Conservation (phyloP, 805 yeast species). For the Sugiyamaella marilandica region DNA sequence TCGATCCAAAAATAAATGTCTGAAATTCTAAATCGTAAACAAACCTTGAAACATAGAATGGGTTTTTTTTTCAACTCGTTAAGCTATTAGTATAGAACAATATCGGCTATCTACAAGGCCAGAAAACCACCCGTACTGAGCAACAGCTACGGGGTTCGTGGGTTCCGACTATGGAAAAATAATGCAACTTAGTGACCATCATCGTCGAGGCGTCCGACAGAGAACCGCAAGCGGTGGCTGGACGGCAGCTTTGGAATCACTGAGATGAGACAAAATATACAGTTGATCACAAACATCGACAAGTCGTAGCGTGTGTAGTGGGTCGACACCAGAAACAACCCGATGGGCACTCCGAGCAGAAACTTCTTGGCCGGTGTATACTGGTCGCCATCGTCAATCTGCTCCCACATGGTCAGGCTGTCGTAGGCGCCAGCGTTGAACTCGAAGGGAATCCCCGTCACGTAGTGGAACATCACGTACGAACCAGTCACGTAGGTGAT, state of each 20-base stretch:
- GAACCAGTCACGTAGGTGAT: slow-evolving; percentile 86
- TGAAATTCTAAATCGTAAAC: too few species aligned
- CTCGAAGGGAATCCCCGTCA: slow-evolving; percentile 96
- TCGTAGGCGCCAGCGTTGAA: slow-evolving; percentile 96
- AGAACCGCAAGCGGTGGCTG: slow-evolving; percentile 32
- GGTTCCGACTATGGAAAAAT: neutral
- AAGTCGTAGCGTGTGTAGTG: slow-evolving; percentile 86
- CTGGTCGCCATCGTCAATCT: slow-evolving; percentile 90
- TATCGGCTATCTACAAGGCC: neutral
- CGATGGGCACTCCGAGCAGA: slow-evolving; percentile 87
- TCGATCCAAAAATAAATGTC: too few species aligned
- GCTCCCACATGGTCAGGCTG: slow-evolving; percentile 98
- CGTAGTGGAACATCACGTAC: slow-evolving; percentile 92
- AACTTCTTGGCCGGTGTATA: slow-evolving; percentile 96
- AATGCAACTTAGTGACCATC: neutral
- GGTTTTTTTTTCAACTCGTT: too few species aligned
- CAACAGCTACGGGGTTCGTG: neutral
- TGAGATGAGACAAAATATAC: slow-evolving; percentile 75
- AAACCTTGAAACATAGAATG: too few species aligned
- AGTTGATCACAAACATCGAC: slow-evolving; percentile 71
- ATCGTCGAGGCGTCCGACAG: slow-evolving; percentile 4
- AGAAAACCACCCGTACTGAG: neutral
- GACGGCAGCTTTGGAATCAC: slow-evolving; percentile 86
- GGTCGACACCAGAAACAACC: slow-evolving; percentile 76
- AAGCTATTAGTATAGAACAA: too few species aligned